A percentile compares a stretch with the other conserved stretches of the same genome.
Conservation (phyloP, 2,329 filamentous ascomycete species). For the Alternaria rosae region DNA sequence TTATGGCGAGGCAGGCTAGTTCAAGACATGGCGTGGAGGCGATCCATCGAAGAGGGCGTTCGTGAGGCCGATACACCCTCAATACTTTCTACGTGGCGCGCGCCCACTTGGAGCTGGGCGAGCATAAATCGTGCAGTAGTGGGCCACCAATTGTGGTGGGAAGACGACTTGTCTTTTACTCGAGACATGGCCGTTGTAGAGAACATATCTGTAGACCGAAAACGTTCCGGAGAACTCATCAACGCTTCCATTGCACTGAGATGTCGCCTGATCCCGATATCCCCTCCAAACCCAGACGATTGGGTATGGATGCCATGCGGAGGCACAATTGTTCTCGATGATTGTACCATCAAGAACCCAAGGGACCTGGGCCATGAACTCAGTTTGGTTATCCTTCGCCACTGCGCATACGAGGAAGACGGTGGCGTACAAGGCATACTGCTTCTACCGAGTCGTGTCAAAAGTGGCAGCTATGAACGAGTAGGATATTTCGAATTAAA, state of each 20-base stretch:
- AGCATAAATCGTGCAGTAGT: neutral
- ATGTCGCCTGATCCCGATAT: neutral
- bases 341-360: neutral
- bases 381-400: neutral
- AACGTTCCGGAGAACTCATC: neutral
- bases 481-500: neutral
- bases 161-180: accelerated
- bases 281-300: neutral
- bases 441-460: neutral
- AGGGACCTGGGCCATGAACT: neutral
- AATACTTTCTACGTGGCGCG: neutral
- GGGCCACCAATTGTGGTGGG: neutral
- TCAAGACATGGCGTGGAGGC: constrained; percentile 5
- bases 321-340: neutral
- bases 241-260: neutral
- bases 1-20: constrained; percentile 5
- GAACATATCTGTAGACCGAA: neutral
- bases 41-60: neutral
- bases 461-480: neutral
- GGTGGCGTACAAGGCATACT: neutral
- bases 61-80: neutral
- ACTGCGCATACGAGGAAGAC: neutral
- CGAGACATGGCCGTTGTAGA: neutral
- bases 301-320: neutral
- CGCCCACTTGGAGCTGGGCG: constrained; percentile 13